phyloP scores from a whole-genome alignment of 2,329 filamentous ascomycete species.

The Colletotrichum noveboracense region DNA sequence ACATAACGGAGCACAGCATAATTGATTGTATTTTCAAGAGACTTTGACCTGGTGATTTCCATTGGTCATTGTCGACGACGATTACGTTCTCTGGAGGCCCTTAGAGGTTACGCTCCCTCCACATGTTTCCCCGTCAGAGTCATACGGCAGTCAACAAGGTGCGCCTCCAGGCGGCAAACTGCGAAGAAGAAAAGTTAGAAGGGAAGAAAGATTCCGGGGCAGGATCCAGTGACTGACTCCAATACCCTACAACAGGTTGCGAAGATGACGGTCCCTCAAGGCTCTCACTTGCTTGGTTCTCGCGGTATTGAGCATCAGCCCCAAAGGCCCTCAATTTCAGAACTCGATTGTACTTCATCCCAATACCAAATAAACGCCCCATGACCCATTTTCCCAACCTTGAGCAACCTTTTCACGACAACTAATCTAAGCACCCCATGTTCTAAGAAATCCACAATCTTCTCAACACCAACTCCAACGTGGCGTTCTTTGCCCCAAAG shows the following conservation, averaged over 20 bases:
- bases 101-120: too few relatives aligned
- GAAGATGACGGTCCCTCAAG: not conserved
- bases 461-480: not conserved
- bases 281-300: not conserved
- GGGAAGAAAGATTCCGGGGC: not conserved
- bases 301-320: not conserved
- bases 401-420: fast-evolving
- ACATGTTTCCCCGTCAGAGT: too few relatives aligned
- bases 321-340: not conserved
- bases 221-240: fast-evolving
- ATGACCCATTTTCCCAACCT: fast-evolving
- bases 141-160: too few relatives aligned
- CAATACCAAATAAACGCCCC: not conserved
- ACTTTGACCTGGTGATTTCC: not conserved
- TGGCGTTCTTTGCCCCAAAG: not conserved
- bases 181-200: too few relatives aligned
- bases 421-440: fast-evolving
- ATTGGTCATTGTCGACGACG: fast-evolving
- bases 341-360: not conserved
- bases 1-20: not conserved
- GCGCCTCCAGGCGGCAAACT: too few relatives aligned
- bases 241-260: not conserved
- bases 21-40: not conserved
- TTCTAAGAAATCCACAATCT: not conserved
- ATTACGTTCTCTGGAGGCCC: fast-evolving